phyloP scores from a whole-genome alignment of 495 filamentous ascomycete genomes.

The Venustampulla echinocandica region DNA sequence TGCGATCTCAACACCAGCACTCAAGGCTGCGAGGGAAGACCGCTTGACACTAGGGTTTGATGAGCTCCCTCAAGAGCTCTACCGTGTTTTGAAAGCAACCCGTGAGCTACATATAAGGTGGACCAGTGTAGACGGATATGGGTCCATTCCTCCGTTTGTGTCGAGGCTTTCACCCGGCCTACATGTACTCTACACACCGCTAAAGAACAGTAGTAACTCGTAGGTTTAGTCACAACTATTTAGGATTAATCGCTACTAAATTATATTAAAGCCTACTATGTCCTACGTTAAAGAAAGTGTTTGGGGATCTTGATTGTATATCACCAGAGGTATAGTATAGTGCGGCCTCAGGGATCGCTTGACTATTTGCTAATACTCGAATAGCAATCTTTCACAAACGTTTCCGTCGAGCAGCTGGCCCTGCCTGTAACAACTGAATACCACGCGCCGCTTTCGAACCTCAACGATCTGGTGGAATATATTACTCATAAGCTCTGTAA shows the following conservation, averaged over 20 bases:
- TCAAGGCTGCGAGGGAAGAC: slow-evolving; percentile 68
- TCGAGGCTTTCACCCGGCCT: slow-evolving; percentile 72
- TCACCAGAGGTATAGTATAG: slow-evolving; percentile 34
- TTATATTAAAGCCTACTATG: slow-evolving; percentile 41
- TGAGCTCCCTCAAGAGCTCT: slow-evolving; percentile 66
- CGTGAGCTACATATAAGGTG: slow-evolving; percentile 78
- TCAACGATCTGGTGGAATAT: slow-evolving; percentile 48
- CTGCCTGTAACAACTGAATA: slow-evolving; percentile 61
- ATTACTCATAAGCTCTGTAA: slow-evolving; percentile 49
- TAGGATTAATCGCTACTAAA: not conserved
- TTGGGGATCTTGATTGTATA: slow-evolving; percentile 50
- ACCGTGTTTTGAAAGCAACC: slow-evolving; percentile 50
- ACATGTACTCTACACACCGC: slow-evolving; percentile 70
- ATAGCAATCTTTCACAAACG: slow-evolving; percentile 59
- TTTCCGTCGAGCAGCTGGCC: slow-evolving; percentile 56
- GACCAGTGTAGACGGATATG: slow-evolving; percentile 49
- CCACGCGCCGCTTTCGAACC: slow-evolving; percentile 48
- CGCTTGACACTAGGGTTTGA: slow-evolving; percentile 61
- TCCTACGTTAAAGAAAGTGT: slow-evolving; percentile 47
- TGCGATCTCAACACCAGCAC: slow-evolving; percentile 36
- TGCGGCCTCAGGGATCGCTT: too few species aligned
- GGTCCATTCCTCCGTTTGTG: slow-evolving; percentile 56
- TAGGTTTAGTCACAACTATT: slow-evolving; percentile 5
- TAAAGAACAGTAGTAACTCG: slow-evolving; percentile 28
- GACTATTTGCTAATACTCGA: slow-evolving; percentile 10